These are phyloP conservation scores for Trametes cingulata DNA, from an alignment of 768 basidiomycete species.

Conservation along the genomic window DNA sequence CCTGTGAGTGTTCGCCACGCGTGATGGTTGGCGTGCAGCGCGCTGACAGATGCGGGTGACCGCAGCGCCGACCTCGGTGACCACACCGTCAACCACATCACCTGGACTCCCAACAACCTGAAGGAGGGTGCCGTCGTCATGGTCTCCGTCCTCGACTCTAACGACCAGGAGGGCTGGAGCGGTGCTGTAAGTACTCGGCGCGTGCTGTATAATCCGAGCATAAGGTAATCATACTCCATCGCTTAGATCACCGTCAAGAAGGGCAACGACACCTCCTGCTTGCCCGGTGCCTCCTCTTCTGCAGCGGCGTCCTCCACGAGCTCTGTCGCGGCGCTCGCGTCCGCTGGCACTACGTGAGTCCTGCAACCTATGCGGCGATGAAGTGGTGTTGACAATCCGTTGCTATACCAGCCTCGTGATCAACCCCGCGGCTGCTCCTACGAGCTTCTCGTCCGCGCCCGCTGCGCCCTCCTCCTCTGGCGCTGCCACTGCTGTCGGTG, in stretches of 20 bases:
- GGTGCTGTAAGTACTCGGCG: slow-evolving; percentile 44
- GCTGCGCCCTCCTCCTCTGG: slow-evolving; percentile 14
- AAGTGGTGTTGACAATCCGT: background rate
- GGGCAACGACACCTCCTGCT: slow-evolving; percentile 42
- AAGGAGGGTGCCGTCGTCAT: slow-evolving; percentile 49
- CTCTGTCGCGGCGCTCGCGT: background rate
- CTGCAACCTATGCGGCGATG: slow-evolving; percentile 1
- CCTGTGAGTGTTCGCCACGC: slow-evolving; percentile 47
- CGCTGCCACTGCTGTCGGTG: slow-evolving; percentile 32
- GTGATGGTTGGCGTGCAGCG: background rate
- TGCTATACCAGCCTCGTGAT: slow-evolving; percentile 16
- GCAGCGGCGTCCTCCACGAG: slow-evolving; percentile 12
- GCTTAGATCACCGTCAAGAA: slow-evolving; percentile 38
- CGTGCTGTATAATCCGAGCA: too few relatives aligned
- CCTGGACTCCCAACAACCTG: slow-evolving; percentile 46
- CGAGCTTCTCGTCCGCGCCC: slow-evolving; percentile 22
- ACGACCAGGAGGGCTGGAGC: slow-evolving; percentile 68
- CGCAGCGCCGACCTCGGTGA: slow-evolving; percentile 58
- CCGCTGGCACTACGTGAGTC: slow-evolving; percentile 22
- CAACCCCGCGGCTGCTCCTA: slow-evolving; percentile 17
- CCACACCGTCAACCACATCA: slow-evolving; percentile 43
- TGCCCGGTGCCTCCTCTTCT: slow-evolving; percentile 25
- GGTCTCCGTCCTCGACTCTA: slow-evolving; percentile 54
- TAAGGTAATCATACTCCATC: background rate
- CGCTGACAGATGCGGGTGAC: background rate